Evolutionary conservation across 1,284 basidiomycete species (phyloP), one percentile per base, ranked within the genome.

Genomic region (Entoloma clypeatum): DNA sequence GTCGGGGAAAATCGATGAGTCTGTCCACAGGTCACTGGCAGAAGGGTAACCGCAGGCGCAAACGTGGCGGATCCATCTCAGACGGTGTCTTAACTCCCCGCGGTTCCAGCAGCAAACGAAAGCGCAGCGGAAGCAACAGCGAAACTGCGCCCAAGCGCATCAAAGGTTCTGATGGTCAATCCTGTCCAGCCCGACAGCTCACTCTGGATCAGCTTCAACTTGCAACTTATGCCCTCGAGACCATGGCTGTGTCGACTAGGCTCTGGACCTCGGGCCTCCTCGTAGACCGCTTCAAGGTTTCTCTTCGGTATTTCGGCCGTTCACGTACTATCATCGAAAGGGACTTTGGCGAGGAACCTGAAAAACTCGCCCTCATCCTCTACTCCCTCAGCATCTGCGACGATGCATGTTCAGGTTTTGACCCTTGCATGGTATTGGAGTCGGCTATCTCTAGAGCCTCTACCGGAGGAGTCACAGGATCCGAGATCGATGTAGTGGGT

Each of bases 231-330:
- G 28, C 28, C 3, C n/a, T 30, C 13, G 28, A 30, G 5, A 17
- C 28, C 5, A 30, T 30, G 28, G 28, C 28, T 8, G 28, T 30
- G 11, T 45, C 44, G 16, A 39, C 41, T 28, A 47, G 55, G 2
- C 43, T 39, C 30, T 59, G 44, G 28, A 31, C 44, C 4, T 47
- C 49, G 7, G 54, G 54, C 0, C 24, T 58, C 17, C 44, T 54
- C 21, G 36, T 59, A 17, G 37, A 55, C n/a, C 27, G 47, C 8
- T 41, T 28, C 10, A 36, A 14, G 1, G 42, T 59, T 5, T 46
- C 41, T 4, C 40, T 58, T 6, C 54, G 52, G 50, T 59, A 58
- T 39, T 53, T 43, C 30, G 57, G 58, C 41, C 46, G 54, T 7
- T 41, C 49, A 24, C 51, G 55, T 21, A 39, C 49, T 5, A 41